Base-by-base conservation (phyloP, 768 basidiomycete species). In the Sporobolomyces pararoseus region DNA sequence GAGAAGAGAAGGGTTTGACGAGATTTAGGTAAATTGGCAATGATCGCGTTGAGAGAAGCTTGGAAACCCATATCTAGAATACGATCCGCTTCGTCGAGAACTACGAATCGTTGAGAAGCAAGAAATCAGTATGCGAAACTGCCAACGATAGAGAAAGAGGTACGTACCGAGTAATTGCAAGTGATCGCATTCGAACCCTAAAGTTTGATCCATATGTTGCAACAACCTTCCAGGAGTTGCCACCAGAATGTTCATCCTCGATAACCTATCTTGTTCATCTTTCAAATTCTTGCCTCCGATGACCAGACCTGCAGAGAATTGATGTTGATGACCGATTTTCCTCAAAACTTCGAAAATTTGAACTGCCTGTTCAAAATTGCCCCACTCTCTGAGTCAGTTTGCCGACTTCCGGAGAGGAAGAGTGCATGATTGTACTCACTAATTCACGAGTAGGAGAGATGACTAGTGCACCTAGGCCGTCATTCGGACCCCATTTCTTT, bases 121-220 rank as follows among this genome's bases (percentile, higher is more conserved):
- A 42, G 17, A 2, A 17, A 21, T 0, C 4, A 12, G 12, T 51
- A n/a, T n/a, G n/a, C n/a, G n/a, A n/a, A n/a, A n/a, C n/a, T n/a
- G n/a, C n/a, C n/a, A 23, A 50, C 10, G 14, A 4, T 1, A 14
- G 29, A 44, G 32, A 1, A 19, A 59, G 42, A 35, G 12, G n/a
- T 23, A 31, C 89, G 68, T 73, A 90, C 92, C 88, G 25, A 99
- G 85, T 37, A 94, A 77, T 78, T 97, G 93, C n/a, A 99, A 81
- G 77, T 91, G 91, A 72, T 89, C 88, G 32, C 87, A 86, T 66
- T 93, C 92, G 72, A 99, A 96, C 1, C 94, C 94, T 63, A 93
- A 85, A 4, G 96, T 98, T 79, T 97, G 93, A 78, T 98, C 96
- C 88, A 99, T 89, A 79, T 99, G 96, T 76, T 99, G 96, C 52